A percentile compares a stretch with the other conserved stretches of the same genome.
Conservation (phyloP, 768 basidiomycete species). For the Termitomyces eurrhizus region DNA sequence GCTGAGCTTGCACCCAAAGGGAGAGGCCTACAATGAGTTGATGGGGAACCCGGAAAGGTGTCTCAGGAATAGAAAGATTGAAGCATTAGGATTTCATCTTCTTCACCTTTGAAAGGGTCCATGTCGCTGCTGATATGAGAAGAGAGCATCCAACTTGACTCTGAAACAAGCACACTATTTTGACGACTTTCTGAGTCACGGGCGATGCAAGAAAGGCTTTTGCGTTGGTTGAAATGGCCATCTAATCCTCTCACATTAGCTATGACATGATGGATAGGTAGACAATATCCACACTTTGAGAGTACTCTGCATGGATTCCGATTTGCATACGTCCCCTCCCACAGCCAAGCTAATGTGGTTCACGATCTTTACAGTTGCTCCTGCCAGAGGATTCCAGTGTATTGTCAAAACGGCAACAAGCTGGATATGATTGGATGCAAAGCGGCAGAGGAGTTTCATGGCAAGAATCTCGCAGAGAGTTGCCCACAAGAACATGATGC, state of each 20-base stretch:
- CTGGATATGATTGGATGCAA: constrained; percentile 71
- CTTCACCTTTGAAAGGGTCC: constrained; percentile 48
- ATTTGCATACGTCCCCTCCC: constrained; percentile 55
- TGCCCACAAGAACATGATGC: constrained; percentile 63
- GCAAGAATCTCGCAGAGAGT: constrained; percentile 86
- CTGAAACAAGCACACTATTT: constrained; percentile 34
- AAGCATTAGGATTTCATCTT: constrained; percentile 37
- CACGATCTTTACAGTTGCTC: constrained; percentile 63
- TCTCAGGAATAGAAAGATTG: constrained; percentile 38
- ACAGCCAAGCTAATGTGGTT: constrained; percentile 59
- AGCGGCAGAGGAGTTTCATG: constrained; percentile 77
- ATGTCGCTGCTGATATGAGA: constrained; percentile 67
- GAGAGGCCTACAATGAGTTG: constrained; percentile 22
- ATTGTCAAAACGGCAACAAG: constrained; percentile 77
- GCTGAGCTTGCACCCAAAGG: constrained; percentile 17
- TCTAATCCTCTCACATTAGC: constrained; percentile 35
- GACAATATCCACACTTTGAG: constrained; percentile 63
- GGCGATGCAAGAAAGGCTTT: constrained; percentile 83
- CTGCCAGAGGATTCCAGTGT: constrained; percentile 81
- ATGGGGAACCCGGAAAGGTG: constrained; percentile 21
- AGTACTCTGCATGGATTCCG: constrained; percentile 73
- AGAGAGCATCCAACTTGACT: constrained; percentile 85
- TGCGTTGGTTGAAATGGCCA: constrained; percentile 83
- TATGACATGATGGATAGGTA: neutral
- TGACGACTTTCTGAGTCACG: constrained; percentile 82